A percentile compares a stretch with the other conserved stretches of the same genome.
Conservation (phyloP, 108 stramenopile species). For the Discostella stelligeroides region DNA sequence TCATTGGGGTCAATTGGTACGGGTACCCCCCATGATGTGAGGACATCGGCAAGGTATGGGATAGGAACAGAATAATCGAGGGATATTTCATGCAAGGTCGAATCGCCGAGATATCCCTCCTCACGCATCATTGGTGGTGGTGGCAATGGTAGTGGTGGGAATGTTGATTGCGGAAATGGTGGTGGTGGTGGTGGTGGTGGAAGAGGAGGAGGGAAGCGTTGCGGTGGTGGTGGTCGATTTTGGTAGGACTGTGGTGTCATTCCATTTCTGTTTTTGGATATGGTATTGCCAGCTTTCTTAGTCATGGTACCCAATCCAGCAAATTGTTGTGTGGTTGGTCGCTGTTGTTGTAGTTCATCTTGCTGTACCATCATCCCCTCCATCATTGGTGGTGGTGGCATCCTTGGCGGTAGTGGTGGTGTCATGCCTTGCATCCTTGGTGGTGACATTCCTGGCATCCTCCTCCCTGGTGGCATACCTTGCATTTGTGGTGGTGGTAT, state of each 20-base stretch:
- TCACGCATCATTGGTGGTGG: constrained; percentile 42
- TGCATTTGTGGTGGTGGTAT: constrained; percentile 1
- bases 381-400: background rate
- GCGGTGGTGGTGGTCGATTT: background rate
- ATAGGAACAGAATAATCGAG: constrained; percentile 80
- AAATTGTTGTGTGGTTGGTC: constrained; percentile 34
- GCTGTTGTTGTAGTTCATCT: background rate
- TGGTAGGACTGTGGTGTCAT: background rate
- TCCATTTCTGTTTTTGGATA: background rate
- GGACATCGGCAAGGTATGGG: constrained; percentile 82
- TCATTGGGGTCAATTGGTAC: constrained; percentile 72
- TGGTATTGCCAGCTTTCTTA: constrained; percentile 1
- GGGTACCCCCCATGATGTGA: constrained; percentile 80
- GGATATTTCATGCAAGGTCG: constrained; percentile 74
- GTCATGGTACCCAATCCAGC: constrained; percentile 24
- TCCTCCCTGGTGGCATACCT: no score
- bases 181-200: constrained; percentile 2
- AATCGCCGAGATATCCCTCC: constrained; percentile 82
- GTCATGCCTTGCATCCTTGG: no score
- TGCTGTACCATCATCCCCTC: background rate
- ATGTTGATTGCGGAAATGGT: background rate
- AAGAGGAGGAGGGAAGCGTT: background rate
- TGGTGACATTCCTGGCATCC: no score
- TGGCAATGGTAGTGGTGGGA: background rate
- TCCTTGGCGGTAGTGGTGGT: background rate